Conservation (phyloP, 2,329 filamentous ascomycete genomes). For the Boeremia exigua region DNA sequence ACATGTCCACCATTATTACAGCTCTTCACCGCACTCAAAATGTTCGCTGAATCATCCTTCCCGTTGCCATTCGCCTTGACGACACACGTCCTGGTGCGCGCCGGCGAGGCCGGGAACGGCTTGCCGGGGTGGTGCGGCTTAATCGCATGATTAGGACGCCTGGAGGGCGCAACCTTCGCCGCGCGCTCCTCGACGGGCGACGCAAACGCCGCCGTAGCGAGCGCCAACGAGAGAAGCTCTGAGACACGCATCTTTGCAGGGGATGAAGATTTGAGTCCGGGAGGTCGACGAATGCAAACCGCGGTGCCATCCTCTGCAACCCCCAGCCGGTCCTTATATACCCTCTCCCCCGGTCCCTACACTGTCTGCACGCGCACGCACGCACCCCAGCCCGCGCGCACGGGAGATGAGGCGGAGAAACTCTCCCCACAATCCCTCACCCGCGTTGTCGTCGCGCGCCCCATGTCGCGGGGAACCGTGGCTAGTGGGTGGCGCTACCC, state of each 20-base stretch:
- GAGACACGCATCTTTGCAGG: conserved; percentile 35
- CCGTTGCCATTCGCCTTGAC: conserved; percentile 48
- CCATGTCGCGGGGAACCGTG: neutral
- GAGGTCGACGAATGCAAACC: too few species aligned
- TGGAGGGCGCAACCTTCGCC: conserved; percentile 21
- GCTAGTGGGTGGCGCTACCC: conserved; percentile 7
- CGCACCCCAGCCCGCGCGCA: neutral
- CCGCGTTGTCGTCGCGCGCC: neutral
- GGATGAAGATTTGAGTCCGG: too few species aligned
- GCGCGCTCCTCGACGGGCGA: conserved; percentile 24
- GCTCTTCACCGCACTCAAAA: conserved; percentile 61
- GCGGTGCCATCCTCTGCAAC: too few species aligned
- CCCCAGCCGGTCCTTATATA: conserved; percentile 15
- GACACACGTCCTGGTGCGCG: conserved; percentile 47
- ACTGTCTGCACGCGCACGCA: neutral
- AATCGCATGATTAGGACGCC: conserved; percentile 43
- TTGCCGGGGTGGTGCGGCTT: conserved; percentile 46
- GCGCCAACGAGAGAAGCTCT: conserved; percentile 27
- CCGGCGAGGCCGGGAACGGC: conserved; percentile 42
- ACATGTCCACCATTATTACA: conserved; percentile 70
- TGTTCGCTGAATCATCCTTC: conserved; percentile 58
- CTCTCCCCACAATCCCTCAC: conserved; percentile 1
- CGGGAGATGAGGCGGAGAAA: conserved; percentile 18
- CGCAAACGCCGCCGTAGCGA: conserved; percentile 32
- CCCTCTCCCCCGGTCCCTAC: neutral